These are phyloP conservation scores for Epichloe glyceriae DNA, from an alignment of 2,329 filamentous ascomycete species.

Conservation along the genomic window DNA sequence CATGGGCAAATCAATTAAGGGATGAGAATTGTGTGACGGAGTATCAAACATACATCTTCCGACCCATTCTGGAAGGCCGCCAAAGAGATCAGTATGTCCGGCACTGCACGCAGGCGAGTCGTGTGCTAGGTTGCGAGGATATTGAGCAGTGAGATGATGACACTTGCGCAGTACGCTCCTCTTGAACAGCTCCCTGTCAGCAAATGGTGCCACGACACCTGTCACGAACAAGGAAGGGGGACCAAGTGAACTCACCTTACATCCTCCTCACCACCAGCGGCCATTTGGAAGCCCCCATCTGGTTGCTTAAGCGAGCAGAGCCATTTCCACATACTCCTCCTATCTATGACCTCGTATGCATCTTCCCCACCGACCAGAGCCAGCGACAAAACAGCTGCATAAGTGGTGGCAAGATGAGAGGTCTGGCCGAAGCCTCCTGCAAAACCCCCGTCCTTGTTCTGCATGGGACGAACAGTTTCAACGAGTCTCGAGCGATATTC, in stretches of 20 bases:
- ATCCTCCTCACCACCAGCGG: slow-evolving; percentile 78
- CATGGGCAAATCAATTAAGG: slow-evolving; percentile 8
- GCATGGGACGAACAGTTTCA: slow-evolving; percentile 65
- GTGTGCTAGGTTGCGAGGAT: slow-evolving; percentile 62
- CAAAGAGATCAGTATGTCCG: slow-evolving; percentile 53
- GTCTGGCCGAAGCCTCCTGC: slow-evolving; percentile 86
- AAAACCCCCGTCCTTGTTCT: slow-evolving; percentile 75
- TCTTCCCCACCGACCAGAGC: slow-evolving; percentile 65
- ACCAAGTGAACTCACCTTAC: slow-evolving; percentile 46
- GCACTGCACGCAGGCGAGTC: slow-evolving; percentile 54
- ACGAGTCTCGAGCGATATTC: slow-evolving; percentile 57
- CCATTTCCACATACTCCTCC: slow-evolving; percentile 82
- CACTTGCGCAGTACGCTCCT: slow-evolving; percentile 83
- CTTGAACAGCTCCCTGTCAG: slow-evolving; percentile 27
- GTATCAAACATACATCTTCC: slow-evolving; percentile 51
- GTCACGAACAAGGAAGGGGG: background rate
- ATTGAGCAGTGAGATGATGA: slow-evolving; percentile 70
- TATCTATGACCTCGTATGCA: slow-evolving; percentile 63
- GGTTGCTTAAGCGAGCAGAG: slow-evolving; percentile 74
- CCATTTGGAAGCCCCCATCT: slow-evolving; percentile 83
- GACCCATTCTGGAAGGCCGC: slow-evolving; percentile 67
- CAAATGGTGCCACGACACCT: slow-evolving; percentile 8
- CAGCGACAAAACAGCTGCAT: slow-evolving; percentile 70
- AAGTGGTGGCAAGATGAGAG: slow-evolving; percentile 80
- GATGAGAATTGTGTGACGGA: background rate